Percentiles rank a stretch among this genome's conserved stretches.
Evolutionary conservation across 345 rosid genomes (phyloP).

Genomic region (Nephelium lappaceum): DNA sequence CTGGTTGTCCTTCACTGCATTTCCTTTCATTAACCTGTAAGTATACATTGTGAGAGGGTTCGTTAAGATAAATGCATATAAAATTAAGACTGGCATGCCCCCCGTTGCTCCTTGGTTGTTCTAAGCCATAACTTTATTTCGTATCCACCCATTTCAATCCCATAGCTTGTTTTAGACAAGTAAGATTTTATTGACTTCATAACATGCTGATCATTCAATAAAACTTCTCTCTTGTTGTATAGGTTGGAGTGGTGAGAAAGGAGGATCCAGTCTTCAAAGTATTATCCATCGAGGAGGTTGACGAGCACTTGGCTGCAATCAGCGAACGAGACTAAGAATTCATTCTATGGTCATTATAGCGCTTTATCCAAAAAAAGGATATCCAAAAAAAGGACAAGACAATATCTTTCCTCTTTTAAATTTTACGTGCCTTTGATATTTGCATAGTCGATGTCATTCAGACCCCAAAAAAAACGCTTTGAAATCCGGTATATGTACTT

Average conservation of each 20-base stretch:
- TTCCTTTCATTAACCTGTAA: no score
- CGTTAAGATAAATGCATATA: background rate
- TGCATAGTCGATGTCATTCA: background rate
- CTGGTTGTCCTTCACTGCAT: background rate
- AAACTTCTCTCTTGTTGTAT: background rate
- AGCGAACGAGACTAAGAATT: slow-evolving; percentile 55
- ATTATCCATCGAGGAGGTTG: slow-evolving; percentile 59
- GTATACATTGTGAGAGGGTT: background rate
- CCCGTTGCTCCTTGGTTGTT: background rate
- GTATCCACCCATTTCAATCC: background rate
- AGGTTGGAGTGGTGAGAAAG: slow-evolving; percentile 71
- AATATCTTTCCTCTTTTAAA: background rate
- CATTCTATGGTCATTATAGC: background rate
- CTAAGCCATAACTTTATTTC: background rate
- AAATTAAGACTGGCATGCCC: background rate
- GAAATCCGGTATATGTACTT: background rate
- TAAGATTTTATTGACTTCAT: background rate
- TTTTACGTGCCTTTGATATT: background rate
- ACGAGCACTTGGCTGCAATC: slow-evolving; percentile 65
- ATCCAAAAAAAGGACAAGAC: background rate
- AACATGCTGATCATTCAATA: background rate
- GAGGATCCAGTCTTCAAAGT: slow-evolving; percentile 48
- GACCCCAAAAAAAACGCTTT: background rate
- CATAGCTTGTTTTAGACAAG: background rate
- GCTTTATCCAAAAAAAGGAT: background rate